phyloP scores from a whole-genome alignment of 2,329 filamentous ascomycete species.

The Xylariaceae sp. region DNA sequence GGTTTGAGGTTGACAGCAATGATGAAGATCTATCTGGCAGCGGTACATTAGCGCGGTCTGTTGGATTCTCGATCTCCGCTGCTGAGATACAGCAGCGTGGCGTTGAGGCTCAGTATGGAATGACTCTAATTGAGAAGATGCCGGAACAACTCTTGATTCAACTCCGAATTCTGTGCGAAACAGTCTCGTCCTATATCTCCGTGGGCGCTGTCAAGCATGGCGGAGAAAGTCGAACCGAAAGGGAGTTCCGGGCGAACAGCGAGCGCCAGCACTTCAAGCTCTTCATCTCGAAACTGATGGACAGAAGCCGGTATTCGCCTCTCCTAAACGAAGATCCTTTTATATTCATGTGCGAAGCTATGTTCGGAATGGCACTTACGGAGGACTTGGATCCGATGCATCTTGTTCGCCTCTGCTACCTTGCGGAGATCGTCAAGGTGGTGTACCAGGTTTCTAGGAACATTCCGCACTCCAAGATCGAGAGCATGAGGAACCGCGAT shows the following conservation, averaged over 20 bases:
- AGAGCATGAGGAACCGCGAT: slow-evolving; percentile 39
- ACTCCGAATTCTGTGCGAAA: slow-evolving; percentile 82
- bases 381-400: slow-evolving; percentile 71
- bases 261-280: slow-evolving; percentile 70
- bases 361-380: slow-evolving; percentile 63
- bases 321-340: slow-evolving; percentile 68
- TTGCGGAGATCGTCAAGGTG: slow-evolving; percentile 85
- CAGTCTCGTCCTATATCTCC: slow-evolving; percentile 76
- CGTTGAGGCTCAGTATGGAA: slow-evolving; percentile 64
- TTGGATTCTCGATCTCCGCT: slow-evolving; percentile 81
- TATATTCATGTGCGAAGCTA: slow-evolving; percentile 73
- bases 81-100: slow-evolving; percentile 91
- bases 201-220: slow-evolving; percentile 63
- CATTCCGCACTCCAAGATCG: slow-evolving; percentile 45
- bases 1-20: slow-evolving; percentile 19
- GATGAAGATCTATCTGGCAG: slow-evolving; percentile 49
- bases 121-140: slow-evolving; percentile 76
- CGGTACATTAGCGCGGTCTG: slow-evolving; percentile 58
- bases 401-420: slow-evolving; percentile 77
- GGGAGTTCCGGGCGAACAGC: slow-evolving; percentile 63
- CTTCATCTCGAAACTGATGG: slow-evolving; percentile 57
- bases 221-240: slow-evolving; percentile 55
- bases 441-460: slow-evolving; percentile 55
- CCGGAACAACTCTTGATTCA: slow-evolving; percentile 81
- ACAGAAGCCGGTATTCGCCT: slow-evolving; percentile 44